phyloP scores from a whole-genome alignment of 2,329 filamentous ascomycete species.

The Beauveria bassiana region DNA sequence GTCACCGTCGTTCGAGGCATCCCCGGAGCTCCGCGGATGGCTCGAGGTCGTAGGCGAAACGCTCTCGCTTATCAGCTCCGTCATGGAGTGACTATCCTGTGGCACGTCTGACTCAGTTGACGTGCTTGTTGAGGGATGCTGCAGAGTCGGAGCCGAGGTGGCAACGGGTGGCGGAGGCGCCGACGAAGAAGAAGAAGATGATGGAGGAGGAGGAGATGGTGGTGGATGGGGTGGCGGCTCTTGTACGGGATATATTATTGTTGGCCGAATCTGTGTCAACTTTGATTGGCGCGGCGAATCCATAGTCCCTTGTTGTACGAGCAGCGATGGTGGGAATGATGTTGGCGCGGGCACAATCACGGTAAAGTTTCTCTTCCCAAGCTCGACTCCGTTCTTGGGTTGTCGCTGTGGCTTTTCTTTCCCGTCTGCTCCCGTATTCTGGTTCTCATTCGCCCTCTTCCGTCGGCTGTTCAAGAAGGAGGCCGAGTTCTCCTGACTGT shows the following conservation, averaged over 20 bases:
- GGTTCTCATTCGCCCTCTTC: not conserved
- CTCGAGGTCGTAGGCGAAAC: not conserved
- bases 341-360: constrained; percentile 25
- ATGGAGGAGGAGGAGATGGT: not conserved
- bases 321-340: constrained; percentile 19
- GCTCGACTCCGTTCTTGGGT: not conserved
- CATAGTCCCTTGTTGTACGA: not conserved
- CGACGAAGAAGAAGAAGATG: not conserved
- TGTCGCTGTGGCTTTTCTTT: not conserved
- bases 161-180: not conserved
- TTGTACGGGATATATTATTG: not conserved
- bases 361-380: constrained; percentile 20
- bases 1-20: not conserved
- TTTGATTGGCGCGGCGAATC: not conserved
- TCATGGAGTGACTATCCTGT: not conserved
- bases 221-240: not conserved
- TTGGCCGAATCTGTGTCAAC: not conserved
- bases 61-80: not conserved
- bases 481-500: not conserved
- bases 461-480: not conserved
- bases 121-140: not conserved
- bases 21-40: not conserved
- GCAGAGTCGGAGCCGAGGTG: not conserved
- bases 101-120: not conserved
- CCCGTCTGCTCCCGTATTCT: not conserved